Conservation (phyloP, 352 stramenopile genomes). For the Stramenopiles sp. region DNA sequence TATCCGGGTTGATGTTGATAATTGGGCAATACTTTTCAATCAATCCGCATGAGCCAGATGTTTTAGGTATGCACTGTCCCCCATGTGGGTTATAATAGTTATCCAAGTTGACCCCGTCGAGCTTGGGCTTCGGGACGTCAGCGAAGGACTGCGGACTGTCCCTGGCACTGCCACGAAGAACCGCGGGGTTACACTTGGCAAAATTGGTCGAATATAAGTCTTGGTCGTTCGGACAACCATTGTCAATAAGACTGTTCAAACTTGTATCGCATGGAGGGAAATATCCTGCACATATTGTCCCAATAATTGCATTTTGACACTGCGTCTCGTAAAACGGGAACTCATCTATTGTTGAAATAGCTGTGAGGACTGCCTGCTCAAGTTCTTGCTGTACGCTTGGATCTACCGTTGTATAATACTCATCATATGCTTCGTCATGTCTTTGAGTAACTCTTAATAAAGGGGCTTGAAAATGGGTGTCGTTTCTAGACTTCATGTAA, state of each 20-base stretch:
- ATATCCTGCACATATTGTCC: not conserved
- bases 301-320: not conserved
- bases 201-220: not conserved
- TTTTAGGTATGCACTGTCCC: not conserved
- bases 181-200: not conserved
- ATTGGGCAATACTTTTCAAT: not conserved
- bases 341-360: not conserved
- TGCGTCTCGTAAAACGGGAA: not conserved
- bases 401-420: not conserved
- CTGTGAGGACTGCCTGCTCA: not conserved
- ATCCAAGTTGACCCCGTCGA: not conserved
- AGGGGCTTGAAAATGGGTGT: constrained; percentile 2
- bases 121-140: not conserved
- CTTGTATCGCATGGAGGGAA: not conserved
- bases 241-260: not conserved
- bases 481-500: constrained; percentile 6
- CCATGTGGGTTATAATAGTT: not conserved
- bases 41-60: not conserved
- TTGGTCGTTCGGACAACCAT: not conserved
- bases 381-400: not conserved
- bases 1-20: not conserved
- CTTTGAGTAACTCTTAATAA: not conserved
- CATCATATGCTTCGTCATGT: not conserved
- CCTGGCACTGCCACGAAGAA: too few relatives aligned
- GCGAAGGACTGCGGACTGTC: too few relatives aligned